Evolutionary conservation across 805 yeast species (phyloP), one percentile per base, ranked within the genome.

Genomic region (Candida silvicultrix): DNA sequence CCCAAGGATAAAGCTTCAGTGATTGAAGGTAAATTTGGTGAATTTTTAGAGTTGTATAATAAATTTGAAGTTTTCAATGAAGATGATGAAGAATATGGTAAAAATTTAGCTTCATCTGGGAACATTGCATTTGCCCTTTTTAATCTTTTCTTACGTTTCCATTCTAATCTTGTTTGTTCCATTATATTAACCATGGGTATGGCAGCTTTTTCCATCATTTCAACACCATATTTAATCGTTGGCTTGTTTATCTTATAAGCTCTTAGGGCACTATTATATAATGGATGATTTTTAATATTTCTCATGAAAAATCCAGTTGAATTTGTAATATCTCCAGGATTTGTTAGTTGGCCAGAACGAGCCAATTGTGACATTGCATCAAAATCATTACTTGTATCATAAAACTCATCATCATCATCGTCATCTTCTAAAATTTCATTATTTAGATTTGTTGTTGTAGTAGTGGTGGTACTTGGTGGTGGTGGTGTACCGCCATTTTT

Each of bases 161-260:
- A 57, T 39, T 59, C 55, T 36, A 48, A 51, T 48, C 56, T 57
- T 42, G 54, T 62, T 51, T 53, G 60, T 59, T 68, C 81, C 49
- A 74, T 70, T 45, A 69, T 73, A 46, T 62, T 71, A 39, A 77
- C 82, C 50, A 76, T 71, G 1, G 81, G 81, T 36, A 69, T 62
- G 15, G 83, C 78, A 0, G 79, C 80, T 49, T 71, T 69, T 57
- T 76, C 82, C 35, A 79, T 77, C 49, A 78, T 71, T 32, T 74
- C 84, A 2, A 83, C 85, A 19, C 82, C 83, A 60, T 78, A 80
- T 56, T 74, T 73, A 57, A 78, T 74, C 11, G 69, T 62, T 11
- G 74, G 68, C 37, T 78, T 68, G 35, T 74, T 71, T 31, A 62
- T 57, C 49, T 68, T 58, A 49, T 68, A 63, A 3, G 65, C 62